Evolutionary conservation across 306 rosid species (phyloP).

Genomic region (Glycine latifolia): DNA sequence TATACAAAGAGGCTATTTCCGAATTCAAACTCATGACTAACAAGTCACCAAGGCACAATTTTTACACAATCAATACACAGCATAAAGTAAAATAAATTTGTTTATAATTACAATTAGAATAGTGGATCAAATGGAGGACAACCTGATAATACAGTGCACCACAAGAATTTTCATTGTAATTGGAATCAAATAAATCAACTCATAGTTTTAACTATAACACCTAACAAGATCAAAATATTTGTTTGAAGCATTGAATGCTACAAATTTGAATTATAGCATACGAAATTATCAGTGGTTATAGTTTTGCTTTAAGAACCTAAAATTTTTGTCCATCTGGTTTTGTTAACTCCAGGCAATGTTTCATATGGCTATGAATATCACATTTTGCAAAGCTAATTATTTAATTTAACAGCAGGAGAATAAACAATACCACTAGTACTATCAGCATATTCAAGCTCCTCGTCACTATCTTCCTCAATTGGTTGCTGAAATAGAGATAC

Average conservation of each 20-base stretch:
- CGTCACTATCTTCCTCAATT: conserved; percentile 89
- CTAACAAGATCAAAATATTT: neutral
- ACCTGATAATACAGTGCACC: conserved; percentile 2
- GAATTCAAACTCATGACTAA: no score
- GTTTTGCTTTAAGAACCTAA: conserved; percentile 26
- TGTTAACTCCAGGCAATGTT: conserved; percentile 25
- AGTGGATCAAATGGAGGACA: neutral
- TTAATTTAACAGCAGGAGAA: no score
- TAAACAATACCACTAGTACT: conserved; percentile 70
- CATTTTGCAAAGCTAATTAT: conserved; percentile 25
- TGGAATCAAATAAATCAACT: neutral
- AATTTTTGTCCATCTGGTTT: neutral
- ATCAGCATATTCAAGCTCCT: conserved; percentile 97
- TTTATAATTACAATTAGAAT: neutral
- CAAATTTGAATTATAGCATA: neutral
- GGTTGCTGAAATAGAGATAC: conserved; percentile 92
- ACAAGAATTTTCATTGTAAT: conserved; percentile 9
- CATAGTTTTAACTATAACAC: neutral
- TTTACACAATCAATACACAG: conserved; percentile 3
- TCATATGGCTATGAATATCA: conserved; percentile 16
- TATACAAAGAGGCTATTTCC: no score
- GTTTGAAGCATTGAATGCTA: conserved; percentile 21
- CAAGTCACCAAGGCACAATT: no score
- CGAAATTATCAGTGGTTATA: conserved; percentile 5
- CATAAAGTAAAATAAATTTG: conserved; percentile 19